Evolutionary conservation across 176 grass and related monocot genomes (phyloP), one percentile per base, ranked within the genome.

Genomic region (Panicum miliaceum): DNA sequence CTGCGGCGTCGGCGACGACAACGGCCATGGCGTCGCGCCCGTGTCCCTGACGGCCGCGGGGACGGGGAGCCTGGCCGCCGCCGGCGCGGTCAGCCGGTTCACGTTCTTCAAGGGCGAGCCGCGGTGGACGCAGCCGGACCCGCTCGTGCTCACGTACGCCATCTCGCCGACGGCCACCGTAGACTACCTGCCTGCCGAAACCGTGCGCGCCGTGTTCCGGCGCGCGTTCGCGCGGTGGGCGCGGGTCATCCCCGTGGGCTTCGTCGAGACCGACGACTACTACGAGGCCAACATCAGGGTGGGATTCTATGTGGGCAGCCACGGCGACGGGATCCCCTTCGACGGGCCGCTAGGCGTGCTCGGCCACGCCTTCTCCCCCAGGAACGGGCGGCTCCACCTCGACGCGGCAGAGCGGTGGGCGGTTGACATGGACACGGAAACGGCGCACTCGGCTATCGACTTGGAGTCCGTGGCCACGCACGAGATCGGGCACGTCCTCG

Each of bases 401-500:
- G 96, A 98, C 88, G 89, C 85, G 5, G 90, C 93, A 1, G 96
- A 98, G 86, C 61, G 73, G 11, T 98, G 96, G 96, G 88, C 85
- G 27, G 70, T 90, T 3, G 85, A 95, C 88, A 80, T 98, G 27
- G 27, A 29, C 47, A 36, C 26, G 25, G 91, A 85, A 3, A 36
- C 32, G 10, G 80, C 71, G 13, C 38, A 14, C 14, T 73, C 76
- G 4, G 89, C 86, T 0, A 27, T 98, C 26, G 87, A 98, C 92
- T 58, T 98, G 38, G 96, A 98, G 73, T 98, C 96, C 4, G 91
- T 98, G 7, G 91, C 87, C 45, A 95, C 93, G 41, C 96, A 98
- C 86, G 96, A 98, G 91, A 98, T 98, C 2, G 96, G 96, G 0
- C 96, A 98, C 80, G 89, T 98, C 37, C 87, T 98, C 2, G 96